These are phyloP conservation scores for Chrysanthemum lavandulifolium DNA, from an alignment of 129 eudicot species.

Conservation along the genomic window DNA sequence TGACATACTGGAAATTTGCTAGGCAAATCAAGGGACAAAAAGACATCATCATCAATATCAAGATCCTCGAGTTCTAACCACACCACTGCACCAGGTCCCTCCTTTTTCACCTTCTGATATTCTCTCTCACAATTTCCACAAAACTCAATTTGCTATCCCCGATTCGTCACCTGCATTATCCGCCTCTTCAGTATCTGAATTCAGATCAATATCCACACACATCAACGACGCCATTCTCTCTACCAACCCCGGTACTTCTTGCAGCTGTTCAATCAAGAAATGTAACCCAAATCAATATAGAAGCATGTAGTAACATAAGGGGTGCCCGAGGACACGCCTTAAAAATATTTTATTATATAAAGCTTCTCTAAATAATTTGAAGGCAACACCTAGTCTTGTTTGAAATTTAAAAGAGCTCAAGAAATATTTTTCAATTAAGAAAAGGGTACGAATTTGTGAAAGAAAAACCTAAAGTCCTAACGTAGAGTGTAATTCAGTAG, in stretches of 20 bases:
- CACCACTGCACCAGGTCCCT: constrained; percentile 48
- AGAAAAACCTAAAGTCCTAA: too few species aligned
- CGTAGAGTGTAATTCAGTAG: too few species aligned
- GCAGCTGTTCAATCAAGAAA: constrained; percentile 57
- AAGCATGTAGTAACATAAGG: too few species aligned
- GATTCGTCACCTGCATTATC: constrained; percentile 30
- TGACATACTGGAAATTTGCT: constrained; percentile 82
- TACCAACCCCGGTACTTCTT: constrained; percentile 86
- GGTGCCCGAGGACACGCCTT: too few species aligned
- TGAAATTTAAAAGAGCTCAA: too few species aligned
- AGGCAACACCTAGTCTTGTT: too few species aligned
- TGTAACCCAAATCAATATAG: neutral
- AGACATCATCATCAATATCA: constrained; percentile 63
- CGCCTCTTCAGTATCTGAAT: constrained; percentile 47
- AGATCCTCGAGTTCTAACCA: constrained; percentile 98
- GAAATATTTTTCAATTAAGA: too few species aligned
- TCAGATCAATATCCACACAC: constrained; percentile 81
- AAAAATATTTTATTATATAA: too few species aligned
- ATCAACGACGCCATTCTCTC: constrained; percentile 96
- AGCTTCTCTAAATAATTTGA: too few species aligned
- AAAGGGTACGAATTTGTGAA: too few species aligned
- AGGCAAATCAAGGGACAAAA: constrained; percentile 74
- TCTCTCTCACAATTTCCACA: constrained; percentile 57
- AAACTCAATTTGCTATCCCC: constrained; percentile 32
- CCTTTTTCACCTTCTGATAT: constrained; percentile 49